Base-by-base conservation (phyloP, 2,329 filamentous ascomycete genomes). In the Verticillium tricorpus region DNA sequence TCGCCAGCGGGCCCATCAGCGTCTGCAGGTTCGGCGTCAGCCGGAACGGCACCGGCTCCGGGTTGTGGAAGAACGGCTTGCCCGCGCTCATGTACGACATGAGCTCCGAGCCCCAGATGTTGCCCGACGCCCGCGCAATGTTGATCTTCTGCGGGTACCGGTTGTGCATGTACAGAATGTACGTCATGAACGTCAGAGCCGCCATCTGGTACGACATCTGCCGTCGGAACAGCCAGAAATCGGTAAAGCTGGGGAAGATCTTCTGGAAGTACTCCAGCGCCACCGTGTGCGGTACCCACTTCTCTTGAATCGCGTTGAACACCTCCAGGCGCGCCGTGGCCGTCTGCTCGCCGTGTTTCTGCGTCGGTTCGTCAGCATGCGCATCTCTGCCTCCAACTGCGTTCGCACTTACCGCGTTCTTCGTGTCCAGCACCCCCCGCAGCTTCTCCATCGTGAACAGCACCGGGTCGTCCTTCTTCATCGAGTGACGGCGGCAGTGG, bases 211-310 rank as follows among this genome's bases (percentile, higher is more conserved):
- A 97, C 25, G 92, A 91, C 78, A 99, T 97, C 67, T 97, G 93
- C 63, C 93, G 89, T 63, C 95, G 91, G 91, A 99, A 99, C 62
- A 99, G 85, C 93, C 94, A 99, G 82, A 98, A 97, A 70, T 97
- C 93, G 56, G 91, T 87, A 75, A 92, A 99, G 65, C 91, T 89
- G 34, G 93, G 90, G 77, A 95, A 98, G 5, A 88, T 91, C 67
- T 85, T 82, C 72, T 93, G 91, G 85, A 97, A 97, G 79, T 94
- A 97, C 67, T 96, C 88, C 60, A 96, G 84, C 25, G 90, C 89
- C 63, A 98, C 81, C 3, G 87, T 92, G 63, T 89, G 88, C 6
- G 93, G 91, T 61, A 97, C 93, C 85, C 90, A 96, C 73, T 93
- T 94, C 74, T 96, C 90, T 76, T 97, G 93, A 67, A 99, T 96